Conservation (phyloP, 192 early-diverging fungal genomes). For the Coemansia sp. region DNA sequence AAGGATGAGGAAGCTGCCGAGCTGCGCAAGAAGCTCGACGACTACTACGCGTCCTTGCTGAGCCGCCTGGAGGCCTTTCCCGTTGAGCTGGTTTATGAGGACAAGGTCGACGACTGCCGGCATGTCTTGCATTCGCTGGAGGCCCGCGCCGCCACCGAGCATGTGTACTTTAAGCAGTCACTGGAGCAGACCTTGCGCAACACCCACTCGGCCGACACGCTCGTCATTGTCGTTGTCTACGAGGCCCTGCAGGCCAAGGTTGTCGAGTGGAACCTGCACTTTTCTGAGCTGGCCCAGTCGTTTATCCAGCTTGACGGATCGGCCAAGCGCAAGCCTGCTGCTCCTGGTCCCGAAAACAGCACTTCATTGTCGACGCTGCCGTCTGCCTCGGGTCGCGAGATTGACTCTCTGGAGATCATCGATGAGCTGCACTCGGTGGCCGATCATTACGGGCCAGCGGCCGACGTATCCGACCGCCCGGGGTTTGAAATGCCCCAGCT, state of each 20-base stretch:
- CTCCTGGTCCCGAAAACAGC: background rate
- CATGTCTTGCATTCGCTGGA: conserved; percentile 65
- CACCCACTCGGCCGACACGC: conserved; percentile 67
- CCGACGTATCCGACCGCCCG: background rate
- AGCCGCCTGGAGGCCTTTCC: conserved; percentile 76
- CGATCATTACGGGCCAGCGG: conserved; percentile 8
- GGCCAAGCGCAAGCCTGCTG: conserved; percentile 8
- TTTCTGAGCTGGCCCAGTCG: conserved; percentile 66
- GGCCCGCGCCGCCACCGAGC: conserved; percentile 66
- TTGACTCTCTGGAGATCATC: conserved; percentile 33
- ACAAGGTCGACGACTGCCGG: conserved; percentile 65
- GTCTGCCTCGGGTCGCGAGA: conserved; percentile 1
- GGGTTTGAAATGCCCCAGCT: conserved; percentile 33
- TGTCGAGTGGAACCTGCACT: conserved; percentile 77
- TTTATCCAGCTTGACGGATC: conserved; percentile 72
- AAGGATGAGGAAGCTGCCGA: conserved; percentile 70
- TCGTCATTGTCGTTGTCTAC: conserved; percentile 75
- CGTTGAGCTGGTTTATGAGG: conserved; percentile 67
- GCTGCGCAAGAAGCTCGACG: conserved; percentile 61
- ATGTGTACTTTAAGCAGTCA: conserved; percentile 73
- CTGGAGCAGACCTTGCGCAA: conserved; percentile 79
- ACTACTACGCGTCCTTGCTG: conserved; percentile 82
- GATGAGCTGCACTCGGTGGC: conserved; percentile 37
- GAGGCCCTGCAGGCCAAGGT: conserved; percentile 75
- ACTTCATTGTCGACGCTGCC: background rate